Conservation (phyloP, 2,329 filamentous ascomycete genomes). For the Xylaria sp. region DNA sequence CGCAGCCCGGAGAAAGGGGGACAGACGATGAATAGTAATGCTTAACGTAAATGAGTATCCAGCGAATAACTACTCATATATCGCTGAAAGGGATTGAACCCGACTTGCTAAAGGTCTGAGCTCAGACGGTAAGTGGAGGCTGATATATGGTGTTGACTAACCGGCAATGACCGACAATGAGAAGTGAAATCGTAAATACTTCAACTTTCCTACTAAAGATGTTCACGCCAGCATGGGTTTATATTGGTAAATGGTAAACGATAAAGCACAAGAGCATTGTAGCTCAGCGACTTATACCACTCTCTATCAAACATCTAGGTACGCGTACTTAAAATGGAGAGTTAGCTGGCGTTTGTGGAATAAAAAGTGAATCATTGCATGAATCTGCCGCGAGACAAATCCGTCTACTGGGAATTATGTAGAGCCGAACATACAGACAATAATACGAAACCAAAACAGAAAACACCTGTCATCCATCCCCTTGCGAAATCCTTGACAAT, state of each 20-base stretch:
- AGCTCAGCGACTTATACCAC: not conserved
- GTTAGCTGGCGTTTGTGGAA: not conserved
- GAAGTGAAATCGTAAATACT: no score
- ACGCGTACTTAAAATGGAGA: no score
- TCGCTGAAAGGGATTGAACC: no score
- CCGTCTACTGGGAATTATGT: conserved; percentile 34
- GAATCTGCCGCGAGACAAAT: conserved; percentile 37
- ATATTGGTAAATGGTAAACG: no score
- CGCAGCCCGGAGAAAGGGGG: not conserved
- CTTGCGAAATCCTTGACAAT: conserved; percentile 28
- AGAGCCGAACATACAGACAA: conserved; percentile 23
- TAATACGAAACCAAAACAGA: conserved; percentile 15
- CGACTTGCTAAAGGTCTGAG: no score
- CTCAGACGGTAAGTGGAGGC: not conserved
- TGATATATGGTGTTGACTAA: not conserved
- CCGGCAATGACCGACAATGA: no score
- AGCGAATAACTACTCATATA: no score
- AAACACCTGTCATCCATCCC: conserved; percentile 18
- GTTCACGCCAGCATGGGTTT: no score
- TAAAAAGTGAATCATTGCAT: conserved; percentile 15
- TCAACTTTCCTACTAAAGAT: no score
- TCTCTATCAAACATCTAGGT: not conserved
- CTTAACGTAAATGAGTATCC: no score
- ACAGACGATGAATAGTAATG: not conserved
- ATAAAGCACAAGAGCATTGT: not conserved